Evolutionary conservation across 2,329 filamentous ascomycete species (phyloP).

Genomic region (Diaporthe sp.): DNA sequence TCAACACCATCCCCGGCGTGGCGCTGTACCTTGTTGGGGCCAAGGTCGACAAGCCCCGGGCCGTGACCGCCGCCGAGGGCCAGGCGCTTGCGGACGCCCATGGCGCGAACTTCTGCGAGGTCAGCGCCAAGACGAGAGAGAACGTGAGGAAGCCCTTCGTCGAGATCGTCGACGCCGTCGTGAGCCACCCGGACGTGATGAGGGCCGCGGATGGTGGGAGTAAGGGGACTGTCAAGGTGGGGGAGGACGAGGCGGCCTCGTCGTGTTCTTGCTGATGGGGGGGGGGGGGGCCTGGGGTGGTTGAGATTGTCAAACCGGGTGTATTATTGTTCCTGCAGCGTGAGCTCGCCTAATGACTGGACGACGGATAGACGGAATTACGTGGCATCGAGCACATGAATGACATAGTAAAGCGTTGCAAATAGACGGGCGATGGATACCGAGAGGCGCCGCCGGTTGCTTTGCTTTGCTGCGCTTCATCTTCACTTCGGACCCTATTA

Average conservation of each 20-base stretch:
- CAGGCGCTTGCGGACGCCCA: slow-evolving; percentile 60
- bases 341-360: slow-evolving; percentile 23
- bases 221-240: slow-evolving; percentile 49
- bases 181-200: slow-evolving; percentile 60
- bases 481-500: not conserved
- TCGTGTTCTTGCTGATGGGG: slow-evolving; percentile 47
- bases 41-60: slow-evolving; percentile 66
- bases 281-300: too few relatives aligned
- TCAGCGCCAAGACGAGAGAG: slow-evolving; percentile 67
- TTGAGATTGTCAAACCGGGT: not conserved
- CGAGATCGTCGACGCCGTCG: slow-evolving; percentile 65
- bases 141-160: slow-evolving; percentile 66
- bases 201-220: slow-evolving; percentile 46
- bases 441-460: not conserved
- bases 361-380: slow-evolving; percentile 8
- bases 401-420: slow-evolving; percentile 45
- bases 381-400: slow-evolving; percentile 46
- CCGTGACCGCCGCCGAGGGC: slow-evolving; percentile 63
- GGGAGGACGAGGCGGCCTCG: slow-evolving; percentile 34
- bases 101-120: slow-evolving; percentile 65
- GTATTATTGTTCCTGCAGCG: not conserved
- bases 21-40: slow-evolving; percentile 66
- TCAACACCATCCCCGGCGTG: slow-evolving; percentile 63
- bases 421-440: slow-evolving; percentile 27
- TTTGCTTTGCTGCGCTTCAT: not conserved